Conservation (phyloP, 2,329 filamentous ascomycete species). For the Colletotrichum kahawae region DNA sequence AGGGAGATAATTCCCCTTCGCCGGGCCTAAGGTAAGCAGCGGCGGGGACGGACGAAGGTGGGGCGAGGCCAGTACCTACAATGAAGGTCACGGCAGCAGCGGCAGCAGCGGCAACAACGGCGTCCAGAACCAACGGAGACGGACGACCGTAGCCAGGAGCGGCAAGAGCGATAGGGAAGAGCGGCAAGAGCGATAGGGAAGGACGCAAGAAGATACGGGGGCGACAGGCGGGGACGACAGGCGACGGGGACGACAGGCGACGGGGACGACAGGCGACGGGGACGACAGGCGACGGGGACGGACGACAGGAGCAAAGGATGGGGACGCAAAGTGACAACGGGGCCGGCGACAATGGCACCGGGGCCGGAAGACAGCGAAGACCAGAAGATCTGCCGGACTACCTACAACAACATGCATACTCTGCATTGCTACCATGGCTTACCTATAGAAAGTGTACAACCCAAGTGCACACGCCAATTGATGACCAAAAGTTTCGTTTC, state of each 20-base stretch:
- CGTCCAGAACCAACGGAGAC: neutral
- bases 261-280: too few relatives aligned
- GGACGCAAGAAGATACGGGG: too few relatives aligned
- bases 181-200: neutral
- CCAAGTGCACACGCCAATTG: neutral
- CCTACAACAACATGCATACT: neutral
- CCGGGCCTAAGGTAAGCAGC: neutral
- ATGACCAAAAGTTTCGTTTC: neutral
- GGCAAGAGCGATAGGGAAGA: neutral
- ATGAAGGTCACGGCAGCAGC: neutral
- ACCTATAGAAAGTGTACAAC: neutral
- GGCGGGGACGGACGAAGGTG: neutral
- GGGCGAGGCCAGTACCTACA: too few relatives aligned
- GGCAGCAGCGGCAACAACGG: too few relatives aligned
- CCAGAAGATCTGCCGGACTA: neutral
- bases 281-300: too few relatives aligned
- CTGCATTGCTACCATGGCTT: neutral
- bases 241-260: too few relatives aligned
- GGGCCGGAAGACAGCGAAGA: neutral
- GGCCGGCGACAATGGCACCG: neutral
- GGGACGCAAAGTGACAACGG: neutral
- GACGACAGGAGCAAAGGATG: neutral
- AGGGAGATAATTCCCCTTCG: neutral
- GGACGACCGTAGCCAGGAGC: neutral
- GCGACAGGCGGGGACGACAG: too few relatives aligned